phyloP scores from a whole-genome alignment of 164 flowering plant species.

The Vitis rupestris region DNA sequence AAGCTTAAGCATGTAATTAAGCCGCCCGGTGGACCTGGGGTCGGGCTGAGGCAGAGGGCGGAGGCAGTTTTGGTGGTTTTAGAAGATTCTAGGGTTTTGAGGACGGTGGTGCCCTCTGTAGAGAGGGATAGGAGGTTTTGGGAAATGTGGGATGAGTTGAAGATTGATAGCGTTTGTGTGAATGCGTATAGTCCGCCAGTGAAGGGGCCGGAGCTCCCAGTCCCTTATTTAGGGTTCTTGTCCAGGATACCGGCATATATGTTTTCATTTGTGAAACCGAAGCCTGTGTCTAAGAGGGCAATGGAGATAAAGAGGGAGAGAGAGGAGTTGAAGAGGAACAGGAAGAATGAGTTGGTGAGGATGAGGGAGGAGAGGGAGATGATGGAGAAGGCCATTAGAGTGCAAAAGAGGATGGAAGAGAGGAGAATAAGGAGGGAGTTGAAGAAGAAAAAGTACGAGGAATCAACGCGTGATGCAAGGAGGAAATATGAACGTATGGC shows the following conservation, averaged over 20 bases:
- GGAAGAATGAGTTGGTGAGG: conserved; percentile 41
- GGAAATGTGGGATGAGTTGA: conserved; percentile 67
- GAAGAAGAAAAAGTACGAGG: conserved; percentile 44
- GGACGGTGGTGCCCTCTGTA: conserved; percentile 68
- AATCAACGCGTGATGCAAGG: conserved; percentile 41
- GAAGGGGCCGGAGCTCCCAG: conserved; percentile 67
- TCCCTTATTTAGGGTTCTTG: conserved; percentile 63
- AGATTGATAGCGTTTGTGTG: conserved; percentile 53
- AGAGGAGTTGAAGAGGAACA: conserved; percentile 47
- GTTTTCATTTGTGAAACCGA: conserved; percentile 37
- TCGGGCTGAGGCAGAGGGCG: conserved; percentile 34
- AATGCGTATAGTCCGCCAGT: conserved; percentile 83
- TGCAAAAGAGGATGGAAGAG: conserved; percentile 61
- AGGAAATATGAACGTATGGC: conserved; percentile 40
- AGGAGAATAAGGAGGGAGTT: conserved; percentile 44
- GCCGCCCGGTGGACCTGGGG: conserved; percentile 25
- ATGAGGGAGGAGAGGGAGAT: conserved; percentile 51
- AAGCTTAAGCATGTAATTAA: conserved; percentile 82
- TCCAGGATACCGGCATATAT: conserved; percentile 34
- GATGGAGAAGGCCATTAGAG: conserved; percentile 54
- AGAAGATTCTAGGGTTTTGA: conserved; percentile 74
- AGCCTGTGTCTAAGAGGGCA: conserved; percentile 66
- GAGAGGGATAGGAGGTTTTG: conserved; percentile 69
- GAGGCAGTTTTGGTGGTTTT: conserved; percentile 71
- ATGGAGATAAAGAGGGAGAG: conserved; percentile 57